A percentile compares a stretch with the other conserved stretches of the same genome.
Evolutionary conservation across 305 asterid genomes (phyloP).

Genomic region (Fraxinus albicans): DNA sequence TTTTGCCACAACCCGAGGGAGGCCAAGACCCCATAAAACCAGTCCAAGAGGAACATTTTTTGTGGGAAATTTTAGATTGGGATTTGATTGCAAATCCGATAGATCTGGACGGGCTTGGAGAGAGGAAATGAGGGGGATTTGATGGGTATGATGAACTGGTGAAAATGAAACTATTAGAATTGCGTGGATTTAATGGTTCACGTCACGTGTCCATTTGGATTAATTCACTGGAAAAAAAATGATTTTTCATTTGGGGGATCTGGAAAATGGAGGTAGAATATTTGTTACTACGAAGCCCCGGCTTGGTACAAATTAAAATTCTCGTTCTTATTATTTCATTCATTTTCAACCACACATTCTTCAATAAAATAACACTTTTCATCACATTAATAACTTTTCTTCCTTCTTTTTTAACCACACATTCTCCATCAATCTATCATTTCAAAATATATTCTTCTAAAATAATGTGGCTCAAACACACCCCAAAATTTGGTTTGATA

Average conservation of each 20-base stretch:
- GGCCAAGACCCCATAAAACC: constrained; percentile 49
- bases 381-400: too few species aligned
- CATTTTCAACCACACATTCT: too few species aligned
- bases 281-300: too few species aligned
- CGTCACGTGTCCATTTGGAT: background rate
- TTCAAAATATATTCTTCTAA: too few species aligned
- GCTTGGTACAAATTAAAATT: too few species aligned
- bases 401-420: too few species aligned
- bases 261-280: background rate
- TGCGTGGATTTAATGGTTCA: background rate
- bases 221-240: background rate
- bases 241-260: background rate
- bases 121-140: background rate
- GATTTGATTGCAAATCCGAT: constrained; percentile 15
- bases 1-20: constrained; percentile 45
- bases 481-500: too few species aligned
- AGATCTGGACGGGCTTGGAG: constrained; percentile 23
- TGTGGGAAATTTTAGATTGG: background rate
- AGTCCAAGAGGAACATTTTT: constrained; percentile 37
- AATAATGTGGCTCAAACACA: too few species aligned
- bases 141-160: background rate
- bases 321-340: too few species aligned
- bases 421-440: too few species aligned
- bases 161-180: background rate
- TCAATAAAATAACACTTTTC: too few species aligned